Conservation (phyloP, 1,284 basidiomycete species). For the Apiotrichum mycotoxinovorans region DNA sequence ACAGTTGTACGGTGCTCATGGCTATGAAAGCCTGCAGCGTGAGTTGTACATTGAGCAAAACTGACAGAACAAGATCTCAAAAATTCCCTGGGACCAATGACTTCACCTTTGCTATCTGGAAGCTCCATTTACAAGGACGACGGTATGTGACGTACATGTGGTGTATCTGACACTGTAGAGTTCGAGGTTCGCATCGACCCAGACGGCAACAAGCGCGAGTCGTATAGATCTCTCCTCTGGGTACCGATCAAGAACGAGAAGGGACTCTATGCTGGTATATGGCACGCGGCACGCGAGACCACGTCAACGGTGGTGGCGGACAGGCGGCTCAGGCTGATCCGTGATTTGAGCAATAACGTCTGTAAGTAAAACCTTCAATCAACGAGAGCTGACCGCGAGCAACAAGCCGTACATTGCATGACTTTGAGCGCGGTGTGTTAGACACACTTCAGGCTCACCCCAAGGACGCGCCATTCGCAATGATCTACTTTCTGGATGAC, state of each 20-base stretch:
- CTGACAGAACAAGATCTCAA: background rate
- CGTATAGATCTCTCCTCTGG: conserved; percentile 39
- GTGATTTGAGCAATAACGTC: conserved; percentile 40
- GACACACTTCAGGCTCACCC: conserved; percentile 35
- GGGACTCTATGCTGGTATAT: conserved; percentile 36
- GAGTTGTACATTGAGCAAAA: background rate
- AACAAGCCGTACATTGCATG: conserved; percentile 34
- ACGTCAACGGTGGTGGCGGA: conserved; percentile 33
- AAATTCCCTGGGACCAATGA: background rate
- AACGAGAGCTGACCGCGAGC: conserved; percentile 13
- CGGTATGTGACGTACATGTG: background rate
- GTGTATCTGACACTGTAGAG: background rate
- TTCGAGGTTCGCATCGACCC: background rate
- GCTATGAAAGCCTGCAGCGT: background rate
- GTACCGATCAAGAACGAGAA: conserved; percentile 39
- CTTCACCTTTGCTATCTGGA: background rate
- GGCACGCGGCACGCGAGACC: conserved; percentile 41
- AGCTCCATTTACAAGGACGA: conserved; percentile 1
- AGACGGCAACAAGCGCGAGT: conserved; percentile 16
- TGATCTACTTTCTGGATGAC: conserved; percentile 38
- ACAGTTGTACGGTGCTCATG: conserved; percentile 5
- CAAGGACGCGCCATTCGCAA: conserved; percentile 41
- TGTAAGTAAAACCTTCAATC: conserved; percentile 21
- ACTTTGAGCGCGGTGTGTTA: conserved; percentile 38
- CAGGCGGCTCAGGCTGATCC: conserved; percentile 26